Percentiles rank a stretch among this genome's conserved stretches.
phyloP scores from a whole-genome alignment of 208 protist species.

The Porcisia hertigi region DNA sequence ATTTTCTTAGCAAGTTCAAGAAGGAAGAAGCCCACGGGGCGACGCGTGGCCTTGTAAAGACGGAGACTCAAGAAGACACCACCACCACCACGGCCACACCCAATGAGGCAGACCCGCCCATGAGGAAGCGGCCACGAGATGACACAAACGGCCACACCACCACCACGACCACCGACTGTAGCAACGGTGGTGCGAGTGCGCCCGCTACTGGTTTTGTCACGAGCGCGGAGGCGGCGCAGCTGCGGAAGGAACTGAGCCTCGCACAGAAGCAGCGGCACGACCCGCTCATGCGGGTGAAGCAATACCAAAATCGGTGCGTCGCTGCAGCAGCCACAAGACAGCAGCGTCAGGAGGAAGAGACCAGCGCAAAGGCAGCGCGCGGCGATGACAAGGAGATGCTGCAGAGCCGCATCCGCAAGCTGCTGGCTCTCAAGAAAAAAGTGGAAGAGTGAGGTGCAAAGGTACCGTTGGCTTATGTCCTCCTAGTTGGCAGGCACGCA shows the following conservation, averaged over 20 bases:
- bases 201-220: conserved; percentile 60
- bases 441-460: not conserved
- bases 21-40: conserved; percentile 10
- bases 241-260: conserved; percentile 65
- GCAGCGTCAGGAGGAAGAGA: conserved; percentile 31
- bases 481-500: no score
- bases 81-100: not conserved
- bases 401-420: conserved; percentile 40
- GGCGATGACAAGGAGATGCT: conserved; percentile 27
- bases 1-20: conserved; percentile 43
- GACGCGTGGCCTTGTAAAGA: not conserved
- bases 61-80: not conserved
- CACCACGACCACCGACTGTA: not conserved
- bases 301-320: conserved; percentile 67
- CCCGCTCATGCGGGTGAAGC: conserved; percentile 56
- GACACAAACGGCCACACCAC: not conserved
- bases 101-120: not conserved
- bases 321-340: conserved; percentile 55
- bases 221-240: conserved; percentile 45
- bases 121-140: conserved; percentile 11
- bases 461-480: no score
- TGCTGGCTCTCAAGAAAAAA: conserved; percentile 40
- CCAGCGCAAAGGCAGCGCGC: not conserved
- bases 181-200: not conserved
- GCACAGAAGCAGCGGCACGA: conserved; percentile 73